Base-by-base conservation (phyloP, 1,284 basidiomycete genomes). In the Fistulina hepatica region DNA sequence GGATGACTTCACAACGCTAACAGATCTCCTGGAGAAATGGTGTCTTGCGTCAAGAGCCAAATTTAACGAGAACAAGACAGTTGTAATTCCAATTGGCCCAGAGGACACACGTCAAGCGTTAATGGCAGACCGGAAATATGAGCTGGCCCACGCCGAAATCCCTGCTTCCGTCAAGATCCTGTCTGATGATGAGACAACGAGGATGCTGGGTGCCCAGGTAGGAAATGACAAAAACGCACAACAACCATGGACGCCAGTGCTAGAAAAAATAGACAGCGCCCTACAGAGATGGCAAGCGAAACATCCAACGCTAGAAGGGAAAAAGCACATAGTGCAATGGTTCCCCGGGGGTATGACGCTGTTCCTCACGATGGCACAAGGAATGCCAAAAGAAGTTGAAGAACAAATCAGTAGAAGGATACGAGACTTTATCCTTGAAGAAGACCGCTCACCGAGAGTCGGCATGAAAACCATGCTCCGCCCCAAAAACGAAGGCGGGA, bases 191-290 rank as follows among this genome's bases (percentile, higher is more conserved):
- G 36, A 49, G 34, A 30, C 44, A 2, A 37, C 44, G 3, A 8
- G 48, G 0, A 44, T 48, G 11, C 42, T 53, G 4, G 51, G 51
- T 12, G 50, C 42, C 20, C 47, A 42, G 40, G 31, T 44, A n/a
- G 50, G 51, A 21, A 48, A 53, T 26, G 28, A 46, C 5, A 24
- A 42, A 1, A 28, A 40, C 2, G 22, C 41, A 7, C 27, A 28
- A 3, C 35, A 36, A 1, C 25, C 44, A 12, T 53, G 51, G 51
- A 23, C 44, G 19, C 12, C 20, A 13, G 34, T 37, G 1, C 21
- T 49, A 1, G 45, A 48, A 26, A 49, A 45, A 41, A 41, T 52
- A 20, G 33, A 43, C 9, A 20, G 20, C 2, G 36, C 26, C 11
- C 40, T 50, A 2, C 34, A 32, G 9, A 23, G 27, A 9, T 48